A percentile compares a stretch with the other conserved stretches of the same genome.
These are phyloP conservation scores for Beauveria bassiana DNA, from an alignment of 2,329 filamentous ascomycete genomes.

Conservation along the genomic window DNA sequence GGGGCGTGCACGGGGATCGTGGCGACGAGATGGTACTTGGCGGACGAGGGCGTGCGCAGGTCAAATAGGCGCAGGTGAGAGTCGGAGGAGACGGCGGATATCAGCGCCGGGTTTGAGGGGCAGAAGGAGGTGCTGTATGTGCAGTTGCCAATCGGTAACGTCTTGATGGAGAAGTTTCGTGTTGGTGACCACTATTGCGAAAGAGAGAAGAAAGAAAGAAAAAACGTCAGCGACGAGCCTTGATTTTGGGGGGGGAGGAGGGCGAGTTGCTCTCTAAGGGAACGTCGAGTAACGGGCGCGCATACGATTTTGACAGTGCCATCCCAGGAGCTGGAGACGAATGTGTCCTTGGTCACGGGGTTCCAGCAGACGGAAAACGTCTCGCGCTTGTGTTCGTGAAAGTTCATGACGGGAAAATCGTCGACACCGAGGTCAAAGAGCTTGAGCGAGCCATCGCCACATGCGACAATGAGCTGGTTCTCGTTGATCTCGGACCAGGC, in stretches of 20 bases:
- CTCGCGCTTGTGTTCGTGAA: conserved; percentile 88
- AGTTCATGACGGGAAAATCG: conserved; percentile 83
- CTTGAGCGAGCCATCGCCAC: conserved; percentile 90
- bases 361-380: conserved; percentile 93
- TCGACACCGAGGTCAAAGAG: conserved; percentile 79
- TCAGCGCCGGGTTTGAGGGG: conserved; percentile 74
- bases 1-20: conserved; percentile 74
- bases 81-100: conserved; percentile 85
- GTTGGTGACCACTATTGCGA: conserved; percentile 69
- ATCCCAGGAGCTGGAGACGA: conserved; percentile 91
- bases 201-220: neutral
- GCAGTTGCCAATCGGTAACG: conserved; percentile 84
- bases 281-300: neutral
- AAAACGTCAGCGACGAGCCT: neutral
- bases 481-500: conserved; percentile 96
- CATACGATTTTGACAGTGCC: conserved; percentile 81
- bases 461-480: conserved; percentile 82
- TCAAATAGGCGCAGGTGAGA: conserved; percentile 87
- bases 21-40: conserved; percentile 78
- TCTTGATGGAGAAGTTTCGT: conserved; percentile 65
- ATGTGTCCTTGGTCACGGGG: conserved; percentile 80
- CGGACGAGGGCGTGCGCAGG: conserved; percentile 74
- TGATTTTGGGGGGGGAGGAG: neutral
- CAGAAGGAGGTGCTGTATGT: conserved; percentile 91
- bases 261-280: neutral